A percentile compares a stretch with the other conserved stretches of the same genome.
Conservation (phyloP, 2,329 filamentous ascomycete genomes). For the Scedosporium minutisporum region DNA sequence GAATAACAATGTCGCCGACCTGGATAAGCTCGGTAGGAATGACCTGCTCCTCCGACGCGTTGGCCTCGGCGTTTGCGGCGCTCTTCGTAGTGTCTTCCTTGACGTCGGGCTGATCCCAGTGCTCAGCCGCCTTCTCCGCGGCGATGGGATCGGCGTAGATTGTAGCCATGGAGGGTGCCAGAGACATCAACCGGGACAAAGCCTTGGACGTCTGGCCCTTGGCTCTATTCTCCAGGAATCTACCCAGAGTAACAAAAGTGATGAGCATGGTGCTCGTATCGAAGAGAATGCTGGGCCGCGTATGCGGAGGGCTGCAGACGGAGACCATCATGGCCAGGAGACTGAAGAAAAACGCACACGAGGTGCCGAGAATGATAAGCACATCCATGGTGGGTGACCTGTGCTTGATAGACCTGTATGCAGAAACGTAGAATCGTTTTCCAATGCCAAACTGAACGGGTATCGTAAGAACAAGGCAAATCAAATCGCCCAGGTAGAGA, state of each 20-base stretch:
- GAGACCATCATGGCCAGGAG: conserved; percentile 79
- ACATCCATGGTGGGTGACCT: conserved; percentile 96
- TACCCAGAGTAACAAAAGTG: conserved; percentile 84
- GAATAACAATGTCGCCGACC: conserved; percentile 84
- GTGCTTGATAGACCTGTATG: conserved; percentile 89
- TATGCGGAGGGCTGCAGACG: conserved; percentile 63
- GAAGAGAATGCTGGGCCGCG: conserved; percentile 78
- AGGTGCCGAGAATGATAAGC: conserved; percentile 85
- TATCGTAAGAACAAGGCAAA: conserved; percentile 76
- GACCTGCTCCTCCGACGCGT: conserved; percentile 67
- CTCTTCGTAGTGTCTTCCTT: conserved; percentile 21
- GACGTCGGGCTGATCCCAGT: conserved; percentile 42
- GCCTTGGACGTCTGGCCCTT: conserved; percentile 96
- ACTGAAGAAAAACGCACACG: conserved; percentile 94
- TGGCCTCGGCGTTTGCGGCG: conserved; percentile 31
- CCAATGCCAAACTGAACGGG: conserved; percentile 96
- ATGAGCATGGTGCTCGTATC: conserved; percentile 98
- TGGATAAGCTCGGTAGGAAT: conserved; percentile 93
- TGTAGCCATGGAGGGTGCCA: conserved; percentile 92
- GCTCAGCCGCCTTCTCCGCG: conserved; percentile 79
- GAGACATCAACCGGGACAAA: conserved; percentile 85
- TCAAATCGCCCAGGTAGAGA: conserved; percentile 76
- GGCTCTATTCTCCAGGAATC: conserved; percentile 86
- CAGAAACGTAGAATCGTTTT: conserved; percentile 83
- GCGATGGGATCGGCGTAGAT: conserved; percentile 94